Percentiles rank a stretch among this genome's conserved stretches.
Evolutionary conservation across 495 filamentous ascomycete species (phyloP).

Genomic region (Neurospora sp.): DNA sequence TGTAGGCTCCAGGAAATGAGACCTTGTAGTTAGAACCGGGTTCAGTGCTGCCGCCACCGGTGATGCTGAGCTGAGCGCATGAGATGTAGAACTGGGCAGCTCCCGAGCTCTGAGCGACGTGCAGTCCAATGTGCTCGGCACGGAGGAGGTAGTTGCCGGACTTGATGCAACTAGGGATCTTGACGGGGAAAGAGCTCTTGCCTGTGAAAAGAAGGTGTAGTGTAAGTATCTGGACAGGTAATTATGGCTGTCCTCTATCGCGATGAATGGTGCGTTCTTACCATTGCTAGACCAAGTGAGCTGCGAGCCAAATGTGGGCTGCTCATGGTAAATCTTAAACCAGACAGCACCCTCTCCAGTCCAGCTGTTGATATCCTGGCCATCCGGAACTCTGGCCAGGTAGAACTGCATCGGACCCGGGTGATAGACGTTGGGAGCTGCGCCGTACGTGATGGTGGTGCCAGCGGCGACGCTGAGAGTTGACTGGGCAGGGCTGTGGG

Average conservation of each 20-base stretch:
- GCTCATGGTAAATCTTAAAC: conserved; percentile 47
- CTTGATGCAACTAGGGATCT: conserved; percentile 38
- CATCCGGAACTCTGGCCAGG: conserved; percentile 39
- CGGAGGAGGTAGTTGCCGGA: conserved; percentile 49
- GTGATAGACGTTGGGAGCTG: conserved; percentile 32
- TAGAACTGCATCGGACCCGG: conserved; percentile 36
- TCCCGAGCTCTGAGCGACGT: conserved; percentile 29
- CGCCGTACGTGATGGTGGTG: conserved; percentile 31
- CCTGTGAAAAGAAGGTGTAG: conserved; percentile 9
- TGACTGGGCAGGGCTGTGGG: conserved; percentile 17
- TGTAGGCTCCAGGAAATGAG: conserved; percentile 32
- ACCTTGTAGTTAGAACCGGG: conserved; percentile 21
- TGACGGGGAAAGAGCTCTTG: conserved; percentile 23
- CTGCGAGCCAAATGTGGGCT: conserved; percentile 25
- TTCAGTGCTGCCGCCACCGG: conserved; percentile 29
- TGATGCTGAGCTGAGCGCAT: conserved; percentile 31
- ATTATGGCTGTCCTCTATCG: not conserved
- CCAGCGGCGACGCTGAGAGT: conserved; percentile 32
- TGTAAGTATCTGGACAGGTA: not conserved
- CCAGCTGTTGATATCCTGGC: conserved; percentile 29
- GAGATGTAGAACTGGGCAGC: conserved; percentile 45
- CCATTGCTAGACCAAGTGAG: conserved; percentile 34
- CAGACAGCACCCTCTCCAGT: conserved; percentile 37
- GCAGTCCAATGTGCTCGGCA: conserved; percentile 48
- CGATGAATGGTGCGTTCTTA: not conserved